Evolutionary conservation across 2,329 filamentous ascomycete genomes (phyloP).

Genomic region (Paracoccidioides lutzii): DNA sequence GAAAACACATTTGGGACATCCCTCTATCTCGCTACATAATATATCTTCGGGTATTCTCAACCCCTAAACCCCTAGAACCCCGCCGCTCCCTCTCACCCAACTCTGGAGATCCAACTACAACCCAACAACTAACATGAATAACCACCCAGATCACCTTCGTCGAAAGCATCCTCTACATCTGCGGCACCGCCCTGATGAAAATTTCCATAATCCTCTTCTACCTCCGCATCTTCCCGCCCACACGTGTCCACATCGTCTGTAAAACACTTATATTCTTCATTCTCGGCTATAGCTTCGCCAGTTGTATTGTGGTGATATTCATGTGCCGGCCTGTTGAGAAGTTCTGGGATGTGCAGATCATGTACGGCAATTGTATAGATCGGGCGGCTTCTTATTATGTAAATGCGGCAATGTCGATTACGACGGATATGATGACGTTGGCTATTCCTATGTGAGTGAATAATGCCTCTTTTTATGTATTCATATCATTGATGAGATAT

Average conservation of each 20-base stretch:
- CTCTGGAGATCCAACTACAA: not conserved
- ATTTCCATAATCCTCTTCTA: conserved; percentile 21
- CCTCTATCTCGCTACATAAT: conserved; percentile 9
- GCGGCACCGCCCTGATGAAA: conserved; percentile 20
- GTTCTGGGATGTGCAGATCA: conserved; percentile 16
- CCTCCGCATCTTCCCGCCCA: conserved; percentile 19
- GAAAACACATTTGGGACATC: conserved; percentile 21
- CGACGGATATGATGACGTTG: conserved; percentile 20
- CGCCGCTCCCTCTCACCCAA: too few relatives aligned
- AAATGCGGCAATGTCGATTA: conserved; percentile 18
- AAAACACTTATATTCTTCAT: conserved; percentile 13
- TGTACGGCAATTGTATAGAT: conserved; percentile 16
- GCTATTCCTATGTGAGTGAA: conserved; percentile 16
- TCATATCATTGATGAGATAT: not conserved
- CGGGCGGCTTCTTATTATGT: conserved; percentile 20
- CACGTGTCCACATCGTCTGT: conserved; percentile 12
- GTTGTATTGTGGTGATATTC: conserved; percentile 18
- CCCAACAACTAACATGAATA: not conserved
- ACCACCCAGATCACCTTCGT: conserved; percentile 15
- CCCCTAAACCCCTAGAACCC: not conserved
- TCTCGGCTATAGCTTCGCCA: conserved; percentile 16
- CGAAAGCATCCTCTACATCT: conserved; percentile 20
- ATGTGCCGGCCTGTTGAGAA: conserved; percentile 17
- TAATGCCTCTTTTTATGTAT: conserved; percentile 3
- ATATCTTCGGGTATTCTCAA: conserved; percentile 14